Base-by-base conservation (phyloP, 2,329 filamentous ascomycete genomes). In the Arthrobotrys sinensis region DNA sequence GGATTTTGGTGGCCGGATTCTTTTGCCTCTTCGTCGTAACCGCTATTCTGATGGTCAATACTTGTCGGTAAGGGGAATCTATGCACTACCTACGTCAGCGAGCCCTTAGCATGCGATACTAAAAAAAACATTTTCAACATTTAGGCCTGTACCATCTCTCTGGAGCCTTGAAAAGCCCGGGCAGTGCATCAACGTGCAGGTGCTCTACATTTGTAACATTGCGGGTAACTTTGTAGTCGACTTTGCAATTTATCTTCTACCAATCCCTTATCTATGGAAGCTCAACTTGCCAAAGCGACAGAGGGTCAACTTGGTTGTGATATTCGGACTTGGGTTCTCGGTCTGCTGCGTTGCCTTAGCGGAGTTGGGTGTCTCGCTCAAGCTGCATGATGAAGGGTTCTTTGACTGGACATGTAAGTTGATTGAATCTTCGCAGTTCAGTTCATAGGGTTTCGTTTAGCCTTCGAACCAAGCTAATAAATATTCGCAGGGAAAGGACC, bases 261-360 rank as follows among this genome's bases (percentile, higher is more conserved):
- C 71, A 16, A 76, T 76, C 32, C 66, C 60, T n/a, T 65, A 68
- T 52, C 53, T 76, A 14, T 76, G 71, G 71, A 60, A 63, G 36
- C 45, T 76, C 7, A 69, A 64, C 12, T 16, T 68, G n/a, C 71
- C 71, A 4, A 57, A 48, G 24, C 28, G 71, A 14, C 64, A 76
- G 52, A 38, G 43, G 16, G 16, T 76, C 16, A 55, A 76, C n/a
- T 45, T 76, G n/a, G 52, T 76, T 8, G 28, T 76, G 6, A 68
- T 76, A 62, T 76, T 76, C 38, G 62, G 63, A 8, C 63, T 76
- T 7, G 71, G 71, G 7, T 69, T 69, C 16, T 68, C 64, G 1
- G 57, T 66, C 21, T 75, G 70, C n/a, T 69, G 65, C 11, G 28
- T 69, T 6, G 65, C 65, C 2, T 12, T 69, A 24, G 52, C 24